Conservation (phyloP, 2,329 filamentous ascomycete species). For the Ceratocystis ficicola region DNA sequence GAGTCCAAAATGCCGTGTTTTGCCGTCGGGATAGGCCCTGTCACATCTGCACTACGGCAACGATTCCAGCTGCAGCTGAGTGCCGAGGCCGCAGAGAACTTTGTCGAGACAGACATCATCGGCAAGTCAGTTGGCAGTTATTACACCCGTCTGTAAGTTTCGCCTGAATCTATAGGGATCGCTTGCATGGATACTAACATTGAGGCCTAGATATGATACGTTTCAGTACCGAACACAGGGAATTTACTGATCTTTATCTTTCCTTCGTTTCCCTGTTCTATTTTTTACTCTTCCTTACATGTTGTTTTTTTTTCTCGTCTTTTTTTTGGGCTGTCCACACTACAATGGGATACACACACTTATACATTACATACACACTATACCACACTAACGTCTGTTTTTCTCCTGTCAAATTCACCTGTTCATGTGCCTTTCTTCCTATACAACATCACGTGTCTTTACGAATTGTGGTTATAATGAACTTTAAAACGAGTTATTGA, state of each 20-base stretch:
- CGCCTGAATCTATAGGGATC: background rate
- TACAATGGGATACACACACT: background rate
- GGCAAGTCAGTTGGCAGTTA: constrained; percentile 75
- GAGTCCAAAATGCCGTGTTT: constrained; percentile 80
- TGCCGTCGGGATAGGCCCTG: constrained; percentile 57
- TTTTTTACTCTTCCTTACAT: constrained; percentile 8
- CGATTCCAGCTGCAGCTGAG: constrained; percentile 74
- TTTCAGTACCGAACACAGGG: constrained; percentile 82
- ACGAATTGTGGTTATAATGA: background rate
- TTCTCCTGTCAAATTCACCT: background rate
- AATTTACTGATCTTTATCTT: constrained; percentile 50
- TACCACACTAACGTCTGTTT: constrained; percentile 3
- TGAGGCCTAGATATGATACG: constrained; percentile 54
- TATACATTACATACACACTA: constrained; percentile 6
- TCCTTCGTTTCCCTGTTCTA: background rate
- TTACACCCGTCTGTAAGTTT: constrained; percentile 65
- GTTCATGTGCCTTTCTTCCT: background rate
- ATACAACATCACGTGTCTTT: background rate
- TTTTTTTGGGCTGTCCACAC: constrained; percentile 1
- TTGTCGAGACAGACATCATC: constrained; percentile 68
- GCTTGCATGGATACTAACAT: constrained; percentile 21
- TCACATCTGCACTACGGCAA: constrained; percentile 56
- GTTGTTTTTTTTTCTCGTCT: constrained; percentile 9
- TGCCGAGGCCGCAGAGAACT: constrained; percentile 67
- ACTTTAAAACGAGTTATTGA: background rate